Evolutionary conservation across 192 early-diverging fungal species (phyloP).

Genomic region (Coemansia sp.): DNA sequence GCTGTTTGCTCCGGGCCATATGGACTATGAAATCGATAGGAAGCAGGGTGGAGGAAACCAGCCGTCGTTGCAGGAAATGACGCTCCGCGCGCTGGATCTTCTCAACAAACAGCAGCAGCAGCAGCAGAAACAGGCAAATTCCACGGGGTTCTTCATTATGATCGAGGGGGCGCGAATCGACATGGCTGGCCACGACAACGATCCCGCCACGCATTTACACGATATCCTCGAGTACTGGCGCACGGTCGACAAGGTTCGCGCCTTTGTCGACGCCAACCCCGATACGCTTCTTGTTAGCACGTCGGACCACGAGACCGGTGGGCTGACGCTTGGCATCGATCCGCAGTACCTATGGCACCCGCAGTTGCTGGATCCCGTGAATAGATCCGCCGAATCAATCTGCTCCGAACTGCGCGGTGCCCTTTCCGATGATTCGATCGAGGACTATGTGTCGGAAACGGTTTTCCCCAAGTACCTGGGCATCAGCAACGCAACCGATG

Average conservation of each 20-base stretch:
- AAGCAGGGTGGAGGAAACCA: constrained; percentile 16
- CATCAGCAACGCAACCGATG: constrained; percentile 26
- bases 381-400: constrained; percentile 33
- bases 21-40: constrained; percentile 58
- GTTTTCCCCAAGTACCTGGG: constrained; percentile 37
- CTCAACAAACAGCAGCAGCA: constrained; percentile 2
- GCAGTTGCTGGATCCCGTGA: constrained; percentile 24
- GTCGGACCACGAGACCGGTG: constrained; percentile 67
- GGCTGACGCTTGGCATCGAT: constrained; percentile 53
- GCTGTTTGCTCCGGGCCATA: constrained; percentile 51
- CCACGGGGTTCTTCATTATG: constrained; percentile 56
- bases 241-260: constrained; percentile 48
- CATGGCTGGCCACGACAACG: constrained; percentile 61
- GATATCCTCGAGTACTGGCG: constrained; percentile 62
- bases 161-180: constrained; percentile 65
- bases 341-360: constrained; percentile 59
- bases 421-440: background rate
- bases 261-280: constrained; percentile 51
- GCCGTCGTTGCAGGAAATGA: constrained; percentile 59
- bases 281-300: constrained; percentile 58
- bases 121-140: constrained; percentile 1
- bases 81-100: constrained; percentile 45
- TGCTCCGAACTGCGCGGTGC: constrained; percentile 11
- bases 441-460: background rate
- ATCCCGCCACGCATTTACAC: constrained; percentile 59